Base-by-base conservation (phyloP, 805 yeast species). In the Candida xiaguanensis region DNA sequence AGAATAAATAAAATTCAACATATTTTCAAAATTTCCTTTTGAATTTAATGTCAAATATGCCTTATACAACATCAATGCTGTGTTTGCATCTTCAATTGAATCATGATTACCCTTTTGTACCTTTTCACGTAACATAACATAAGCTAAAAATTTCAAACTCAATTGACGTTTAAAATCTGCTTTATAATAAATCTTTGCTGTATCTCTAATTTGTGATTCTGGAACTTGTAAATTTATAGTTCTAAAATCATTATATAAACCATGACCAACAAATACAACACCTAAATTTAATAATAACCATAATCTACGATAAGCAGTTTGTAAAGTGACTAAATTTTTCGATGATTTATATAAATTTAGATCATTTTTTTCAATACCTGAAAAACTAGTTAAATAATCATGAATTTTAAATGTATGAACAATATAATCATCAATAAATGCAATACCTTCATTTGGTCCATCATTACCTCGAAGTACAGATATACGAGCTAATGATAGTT, bases 21-120 rank as follows among this genome's bases (percentile, higher is more conserved):
- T 72, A 3, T 58, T 61, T 31, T 84, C 86, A 42, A 91, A 75
- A 20, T 66, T 70, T 0, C 85, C 91, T 0, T 61, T 58, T 3
- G 67, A 71, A 37, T 67, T 65, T 46, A 91, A 68, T 46, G 82
- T 81, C 52, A 76, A 60, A 53, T 86, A 91, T 52, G 78, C 80
- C 44, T 78, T 76, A 64, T 86, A 95, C 25, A 93, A 64, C 32
- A 76, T 60, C 49, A 93, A 70, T 0, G 99, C 98, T 8, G 95
- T 83, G 41, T 72, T 67, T 0, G 99, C 97, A 65, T 93, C 99
- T 55, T 93, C 99, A 32, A 93, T 89, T 1, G 98, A 91, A 57
- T 95, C 98, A 61, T 93, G 99, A 55, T 91, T 91, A 2, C 93
- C 95, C 2, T 79, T 80, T 58, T 93, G 99, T 23, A 95, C 95